Evolutionary conservation across 345 rosid species (phyloP), one percentile per base, ranked within the genome.

Genomic region (Noccaea bulbosa): DNA sequence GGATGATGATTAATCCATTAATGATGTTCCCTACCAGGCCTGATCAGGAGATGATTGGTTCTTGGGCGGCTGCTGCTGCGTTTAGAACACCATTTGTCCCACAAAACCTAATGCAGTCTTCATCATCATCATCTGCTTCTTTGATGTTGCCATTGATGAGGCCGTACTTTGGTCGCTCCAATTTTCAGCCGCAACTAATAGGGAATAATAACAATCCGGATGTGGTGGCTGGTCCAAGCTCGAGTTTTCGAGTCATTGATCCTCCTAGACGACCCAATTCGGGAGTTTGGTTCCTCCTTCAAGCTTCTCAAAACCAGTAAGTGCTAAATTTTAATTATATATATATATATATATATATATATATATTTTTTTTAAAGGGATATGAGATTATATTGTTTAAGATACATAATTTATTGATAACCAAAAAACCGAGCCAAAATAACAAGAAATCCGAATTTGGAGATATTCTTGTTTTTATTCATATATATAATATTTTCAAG

Each of bases 251-350:
- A 80, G 81, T 92, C 68, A 80, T 89, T 62, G 93, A 88, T 80
- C 91, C 98, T 68, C 81, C 98, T 0, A 78, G 86, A 45, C 80
- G 99, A 77, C 86, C 89, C 40, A 82, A 85, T 84, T 83, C 99
- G 8, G 97, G 99, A 70, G 71, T 95, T 79, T 95, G 99, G 99
- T 95, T 95, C 71, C 79, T 87, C 78, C 87, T 95, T 40, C 90
- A 88, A 78, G 97, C 98, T 33, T 92, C 98, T 37, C 89, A 78
- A 77, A 88, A 86, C 69, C 99, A 95, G 99, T 95, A 86, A 88
- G 98, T 86, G 40, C 53, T 50, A 3, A n/a, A 33, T 6, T 14
- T 47, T 38, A 65, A 65, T 41, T 20, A 20, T 20, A 20, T 20
- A n/a, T n/a, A n/a, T n/a, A n/a, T n/a, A n/a, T n/a, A n/a, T n/a